A percentile compares a stretch with the other conserved stretches of the same genome.
phyloP scores from a whole-genome alignment of 2,329 filamentous ascomycete species.

The Alternaria atra region DNA sequence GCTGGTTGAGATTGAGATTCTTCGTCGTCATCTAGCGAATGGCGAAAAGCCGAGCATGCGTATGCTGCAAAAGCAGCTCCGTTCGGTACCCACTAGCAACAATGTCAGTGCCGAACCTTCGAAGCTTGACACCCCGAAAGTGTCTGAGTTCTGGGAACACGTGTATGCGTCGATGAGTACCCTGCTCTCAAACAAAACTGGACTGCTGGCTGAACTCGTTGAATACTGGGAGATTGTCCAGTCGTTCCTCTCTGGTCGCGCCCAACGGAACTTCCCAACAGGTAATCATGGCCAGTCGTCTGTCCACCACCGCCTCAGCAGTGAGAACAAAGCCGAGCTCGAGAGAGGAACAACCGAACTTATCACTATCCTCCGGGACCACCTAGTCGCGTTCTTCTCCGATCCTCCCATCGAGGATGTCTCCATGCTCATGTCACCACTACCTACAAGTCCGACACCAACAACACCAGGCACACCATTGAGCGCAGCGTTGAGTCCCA shows the following conservation, averaged over 20 bases:
- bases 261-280: constrained; percentile 79
- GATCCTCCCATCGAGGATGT: constrained; percentile 91
- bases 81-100: constrained; percentile 73
- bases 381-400: constrained; percentile 81
- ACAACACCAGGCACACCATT: constrained; percentile 67
- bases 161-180: constrained; percentile 76
- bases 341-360: constrained; percentile 82
- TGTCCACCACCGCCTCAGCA: constrained; percentile 80
- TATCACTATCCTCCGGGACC: constrained; percentile 82
- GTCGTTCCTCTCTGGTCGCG: constrained; percentile 86
- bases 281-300: constrained; percentile 84
- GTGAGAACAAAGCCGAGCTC: constrained; percentile 74
- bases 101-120: constrained; percentile 61
- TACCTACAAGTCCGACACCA: constrained; percentile 70
- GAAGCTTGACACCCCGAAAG: constrained; percentile 78
- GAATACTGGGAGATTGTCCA: constrained; percentile 95
- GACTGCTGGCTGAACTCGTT: constrained; percentile 85
- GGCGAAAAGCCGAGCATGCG: constrained; percentile 75
- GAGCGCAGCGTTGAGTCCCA: constrained; percentile 65
- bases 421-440: constrained; percentile 83
- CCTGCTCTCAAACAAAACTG: constrained; percentile 76
- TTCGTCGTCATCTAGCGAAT: constrained; percentile 80
- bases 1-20: constrained; percentile 89
- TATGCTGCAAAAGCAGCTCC: constrained; percentile 77
- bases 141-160: constrained; percentile 94